Evolutionary conservation across 2,329 filamentous ascomycete species (phyloP).

Genomic region (Curvularia sp.): DNA sequence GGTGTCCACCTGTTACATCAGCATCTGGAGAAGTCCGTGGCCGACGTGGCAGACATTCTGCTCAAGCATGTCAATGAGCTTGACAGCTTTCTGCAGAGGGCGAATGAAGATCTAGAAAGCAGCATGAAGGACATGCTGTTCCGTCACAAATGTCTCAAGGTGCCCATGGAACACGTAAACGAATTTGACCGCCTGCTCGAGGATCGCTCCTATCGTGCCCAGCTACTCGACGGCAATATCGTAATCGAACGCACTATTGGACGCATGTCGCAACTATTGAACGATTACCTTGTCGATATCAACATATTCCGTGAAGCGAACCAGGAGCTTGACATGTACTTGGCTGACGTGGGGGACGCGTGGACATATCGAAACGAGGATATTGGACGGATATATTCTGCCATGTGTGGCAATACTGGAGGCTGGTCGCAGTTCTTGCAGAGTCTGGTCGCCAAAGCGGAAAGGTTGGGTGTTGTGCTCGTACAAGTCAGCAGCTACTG

Average conservation of each 20-base stretch:
- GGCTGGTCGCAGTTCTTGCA: constrained; percentile 86
- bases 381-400: constrained; percentile 76
- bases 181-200: constrained; percentile 89
- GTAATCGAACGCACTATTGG: constrained; percentile 88
- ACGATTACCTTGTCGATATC: constrained; percentile 80
- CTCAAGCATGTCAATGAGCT: constrained; percentile 94
- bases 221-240: constrained; percentile 86
- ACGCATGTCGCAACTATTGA: constrained; percentile 77
- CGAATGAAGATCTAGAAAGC: constrained; percentile 81
- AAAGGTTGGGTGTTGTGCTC: constrained; percentile 72
- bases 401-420: constrained; percentile 92
- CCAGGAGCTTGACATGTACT: constrained; percentile 76
- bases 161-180: constrained; percentile 81
- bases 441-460: constrained; percentile 75
- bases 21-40: constrained; percentile 84
- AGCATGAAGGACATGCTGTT: constrained; percentile 74
- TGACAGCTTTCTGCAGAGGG: constrained; percentile 86
- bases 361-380: constrained; percentile 65
- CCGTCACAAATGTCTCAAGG: constrained; percentile 77
- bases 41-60: constrained; percentile 85
- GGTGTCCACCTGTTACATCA: constrained; percentile 88
- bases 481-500: constrained; percentile 78
- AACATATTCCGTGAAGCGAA: constrained; percentile 78
- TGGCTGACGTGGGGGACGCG: constrained; percentile 69
- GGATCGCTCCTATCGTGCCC: constrained; percentile 79